Evolutionary conservation across 345 rosid species (phyloP), one percentile per base, ranked within the genome.

Genomic region (Nasturtium officinale): DNA sequence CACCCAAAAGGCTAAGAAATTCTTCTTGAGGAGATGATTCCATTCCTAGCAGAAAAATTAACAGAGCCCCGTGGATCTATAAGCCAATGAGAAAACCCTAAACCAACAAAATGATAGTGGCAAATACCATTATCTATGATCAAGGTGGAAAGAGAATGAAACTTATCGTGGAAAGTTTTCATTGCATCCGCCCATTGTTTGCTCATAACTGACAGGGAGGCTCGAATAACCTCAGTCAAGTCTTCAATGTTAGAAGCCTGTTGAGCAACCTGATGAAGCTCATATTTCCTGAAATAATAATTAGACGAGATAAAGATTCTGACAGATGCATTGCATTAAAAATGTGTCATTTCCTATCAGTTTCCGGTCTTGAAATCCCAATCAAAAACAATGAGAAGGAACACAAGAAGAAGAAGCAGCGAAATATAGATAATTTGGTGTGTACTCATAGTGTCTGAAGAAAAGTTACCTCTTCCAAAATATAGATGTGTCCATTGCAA

Each of bases 11-110:
- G 80, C 98, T 91, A 51, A 91, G 85, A 85, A 94, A 85, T 77
- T 94, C 96, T 74, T 94, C 98, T 68, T 94, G 95, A 46, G 98
- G 96, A 69, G 90, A 83, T 10, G 98, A 94, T 59, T 91, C 96
- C 71, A 91, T 77, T 61, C 86, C 98, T 94, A 63, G 40, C 50
- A 56, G 78, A 54, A 54, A 82, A 75, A 68, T 28, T 10, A 59
- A 75, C 17, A 26, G 33, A 56, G 9, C 46, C 60, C 21, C 67
- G 67, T 73, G 15, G 79, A 75, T 59, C 52, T 43, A 32, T 12
- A 56, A 60, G 65, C 42, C 29, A 40, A 69, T 23, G 51, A 60
- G 51, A 33, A 55, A 55, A 20, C 48, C 42, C n/a, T 65, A 65
- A 40, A 37, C 29, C 20, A 59, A 64, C 64, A 67, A 60, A 55